Conservation (phyloP, 2,329 filamentous ascomycete genomes). For the Aspergillus chevalieri region DNA sequence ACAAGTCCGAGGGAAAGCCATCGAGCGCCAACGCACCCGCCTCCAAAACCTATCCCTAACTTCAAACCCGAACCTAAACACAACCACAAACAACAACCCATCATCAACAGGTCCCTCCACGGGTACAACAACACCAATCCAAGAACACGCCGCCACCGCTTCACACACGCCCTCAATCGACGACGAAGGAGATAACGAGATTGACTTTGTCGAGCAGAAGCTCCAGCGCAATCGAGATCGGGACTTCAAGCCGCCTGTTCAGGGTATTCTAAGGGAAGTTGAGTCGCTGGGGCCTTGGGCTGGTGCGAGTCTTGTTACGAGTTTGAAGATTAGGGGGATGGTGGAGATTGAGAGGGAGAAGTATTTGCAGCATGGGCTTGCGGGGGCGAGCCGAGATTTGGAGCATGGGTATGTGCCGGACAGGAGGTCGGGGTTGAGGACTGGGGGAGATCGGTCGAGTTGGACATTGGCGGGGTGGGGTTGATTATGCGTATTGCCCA, state of each 20-base stretch:
- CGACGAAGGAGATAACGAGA: conserved; percentile 31
- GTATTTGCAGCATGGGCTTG: conserved; percentile 49
- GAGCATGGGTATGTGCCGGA: conserved; percentile 32
- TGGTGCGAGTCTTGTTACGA: conserved; percentile 56
- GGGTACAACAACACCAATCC: conserved; percentile 6
- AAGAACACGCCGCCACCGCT: not conserved
- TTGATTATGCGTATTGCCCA: conserved; percentile 13
- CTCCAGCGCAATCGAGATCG: conserved; percentile 31
- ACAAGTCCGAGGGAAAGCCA: conserved; percentile 63
- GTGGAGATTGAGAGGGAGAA: conserved; percentile 61
- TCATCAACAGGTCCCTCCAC: conserved; percentile 13
- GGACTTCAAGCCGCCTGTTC: conserved; percentile 25
- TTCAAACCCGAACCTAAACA: conserved; percentile 12
- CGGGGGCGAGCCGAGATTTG: conserved; percentile 40
- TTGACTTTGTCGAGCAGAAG: conserved; percentile 42
- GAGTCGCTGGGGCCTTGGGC: conserved; percentile 60
- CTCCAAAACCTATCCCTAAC: conserved; percentile 32
- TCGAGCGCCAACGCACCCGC: conserved; percentile 44
- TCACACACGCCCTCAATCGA: not conserved
- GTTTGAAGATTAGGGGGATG: conserved; percentile 54
- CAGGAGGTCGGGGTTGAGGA: conserved; percentile 33
- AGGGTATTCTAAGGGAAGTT: conserved; percentile 46
- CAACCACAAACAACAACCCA: not conserved
- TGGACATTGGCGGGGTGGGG: conserved; percentile 46
- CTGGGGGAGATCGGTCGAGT: conserved; percentile 41